phyloP scores from a whole-genome alignment of 2,329 filamentous ascomycete genomes.

The Fusarium chuoi region DNA sequence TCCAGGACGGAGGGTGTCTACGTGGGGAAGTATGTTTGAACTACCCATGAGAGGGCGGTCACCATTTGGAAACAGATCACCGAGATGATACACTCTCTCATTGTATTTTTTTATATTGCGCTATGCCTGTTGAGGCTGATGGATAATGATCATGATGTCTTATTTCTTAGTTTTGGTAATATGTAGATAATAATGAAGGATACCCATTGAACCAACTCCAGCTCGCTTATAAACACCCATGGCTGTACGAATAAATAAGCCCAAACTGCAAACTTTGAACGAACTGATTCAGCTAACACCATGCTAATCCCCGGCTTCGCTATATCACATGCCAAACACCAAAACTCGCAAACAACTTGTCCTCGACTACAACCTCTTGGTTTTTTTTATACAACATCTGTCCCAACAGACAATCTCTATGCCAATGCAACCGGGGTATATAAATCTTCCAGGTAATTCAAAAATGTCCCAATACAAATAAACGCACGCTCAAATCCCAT shows the following conservation, averaged over 20 bases:
- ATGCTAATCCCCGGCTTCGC: background rate
- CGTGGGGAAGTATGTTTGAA: constrained; percentile 16
- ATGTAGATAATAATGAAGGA: constrained; percentile 10
- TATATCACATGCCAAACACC: background rate
- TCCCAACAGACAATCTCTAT: constrained; percentile 37
- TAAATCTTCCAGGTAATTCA: constrained; percentile 35
- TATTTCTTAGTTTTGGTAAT: constrained; percentile 3
- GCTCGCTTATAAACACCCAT: background rate
- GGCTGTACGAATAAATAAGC: background rate
- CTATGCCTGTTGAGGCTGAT: background rate
- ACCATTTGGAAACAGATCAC: background rate
- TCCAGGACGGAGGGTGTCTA: constrained; percentile 7
- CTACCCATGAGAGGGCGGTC: constrained; percentile 1
- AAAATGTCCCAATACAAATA: constrained; percentile 37
- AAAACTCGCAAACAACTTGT: background rate
- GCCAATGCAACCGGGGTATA: constrained; percentile 43
- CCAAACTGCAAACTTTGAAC: background rate
- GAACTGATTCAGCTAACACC: background rate
- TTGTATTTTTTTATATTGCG: background rate
- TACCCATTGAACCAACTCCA: constrained; percentile 13
- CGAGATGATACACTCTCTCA: background rate
- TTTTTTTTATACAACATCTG: constrained; percentile 31
- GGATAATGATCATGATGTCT: constrained; percentile 31
- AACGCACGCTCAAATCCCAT: constrained; percentile 41
- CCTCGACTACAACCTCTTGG: constrained; percentile 9